Conservation (phyloP, 331 rosid genomes). For the Saraca asoca region DNA sequence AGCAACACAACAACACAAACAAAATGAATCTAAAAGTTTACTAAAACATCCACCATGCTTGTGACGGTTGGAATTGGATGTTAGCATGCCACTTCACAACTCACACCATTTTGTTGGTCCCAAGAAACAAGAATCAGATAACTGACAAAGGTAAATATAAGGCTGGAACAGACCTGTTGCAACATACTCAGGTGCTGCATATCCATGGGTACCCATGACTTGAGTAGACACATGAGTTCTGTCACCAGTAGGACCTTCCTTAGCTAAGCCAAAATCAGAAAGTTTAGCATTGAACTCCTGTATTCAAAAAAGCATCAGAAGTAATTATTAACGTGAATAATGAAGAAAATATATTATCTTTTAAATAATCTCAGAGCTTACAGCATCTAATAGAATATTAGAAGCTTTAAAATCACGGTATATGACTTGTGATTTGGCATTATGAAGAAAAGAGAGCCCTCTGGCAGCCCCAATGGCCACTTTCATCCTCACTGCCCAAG, state of each 20-base stretch:
- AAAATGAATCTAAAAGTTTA: conserved; percentile 5
- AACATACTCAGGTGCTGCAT: conserved; percentile 97
- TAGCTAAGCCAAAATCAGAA: conserved; percentile 93
- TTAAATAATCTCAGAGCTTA: conserved; percentile 40
- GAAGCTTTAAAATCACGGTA: conserved; percentile 99
- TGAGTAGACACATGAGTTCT: conserved; percentile 94
- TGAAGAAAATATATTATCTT: neutral
- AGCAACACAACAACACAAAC: neutral
- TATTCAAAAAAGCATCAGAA: conserved; percentile 29
- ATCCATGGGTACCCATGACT: conserved; percentile 93
- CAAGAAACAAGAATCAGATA: too few relatives aligned
- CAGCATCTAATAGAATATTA: conserved; percentile 84
- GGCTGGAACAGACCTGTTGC: conserved; percentile 72
- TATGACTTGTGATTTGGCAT: conserved; percentile 88
- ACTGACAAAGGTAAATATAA: neutral
- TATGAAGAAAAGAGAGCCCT: conserved; percentile 94
- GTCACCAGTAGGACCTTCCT: conserved; percentile 96
- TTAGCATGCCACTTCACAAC: too few relatives aligned
- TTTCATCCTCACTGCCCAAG: conserved; percentile 93
- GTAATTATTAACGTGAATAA: conserved; percentile 18
- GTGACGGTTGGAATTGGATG: too few relatives aligned
- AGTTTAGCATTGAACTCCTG: conserved; percentile 94
- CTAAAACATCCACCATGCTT: neutral
- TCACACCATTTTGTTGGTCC: neutral
- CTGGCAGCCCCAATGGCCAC: conserved; percentile 96